These are phyloP conservation scores for Closterium sp. DNA, from an alignment of 139 green algal genomes.

Conservation along the genomic window DNA sequence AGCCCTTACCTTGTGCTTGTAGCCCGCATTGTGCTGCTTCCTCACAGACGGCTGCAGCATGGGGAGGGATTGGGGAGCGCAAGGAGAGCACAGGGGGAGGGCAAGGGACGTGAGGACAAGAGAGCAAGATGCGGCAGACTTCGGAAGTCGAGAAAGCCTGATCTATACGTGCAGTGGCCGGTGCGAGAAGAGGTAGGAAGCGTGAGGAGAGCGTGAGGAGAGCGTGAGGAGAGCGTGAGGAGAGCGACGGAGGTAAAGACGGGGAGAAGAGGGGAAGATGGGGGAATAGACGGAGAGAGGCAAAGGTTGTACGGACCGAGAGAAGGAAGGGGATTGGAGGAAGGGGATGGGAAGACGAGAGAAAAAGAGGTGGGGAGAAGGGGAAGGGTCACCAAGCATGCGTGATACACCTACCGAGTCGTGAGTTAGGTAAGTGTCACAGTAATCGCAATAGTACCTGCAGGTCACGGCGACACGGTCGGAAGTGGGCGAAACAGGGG, in stretches of 20 bases:
- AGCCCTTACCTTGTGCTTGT: constrained; percentile 87
- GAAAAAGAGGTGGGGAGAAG: background rate
- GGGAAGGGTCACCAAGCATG: background rate
- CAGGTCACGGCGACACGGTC: background rate
- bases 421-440: constrained; percentile 90
- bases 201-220: too few species aligned
- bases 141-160: background rate
- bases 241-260: background rate
- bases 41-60: constrained; percentile 77
- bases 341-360: background rate
- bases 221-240: background rate
- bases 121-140: background rate
- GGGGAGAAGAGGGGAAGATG: background rate
- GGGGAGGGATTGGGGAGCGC: background rate
- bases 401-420: constrained; percentile 69
- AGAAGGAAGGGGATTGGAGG: background rate
- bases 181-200: background rate
- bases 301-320: constrained; percentile 38
- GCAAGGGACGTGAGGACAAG: background rate
- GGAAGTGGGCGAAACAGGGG: background rate
- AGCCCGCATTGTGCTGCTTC: constrained; percentile 92
- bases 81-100: background rate
- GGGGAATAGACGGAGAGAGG: too few species aligned
- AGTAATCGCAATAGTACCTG: constrained; percentile 80
- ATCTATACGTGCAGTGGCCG: background rate